These are phyloP conservation scores for Tetrahymena malaccensis DNA, from an alignment of 73 alveolate genomes.

Conservation along the genomic window DNA sequence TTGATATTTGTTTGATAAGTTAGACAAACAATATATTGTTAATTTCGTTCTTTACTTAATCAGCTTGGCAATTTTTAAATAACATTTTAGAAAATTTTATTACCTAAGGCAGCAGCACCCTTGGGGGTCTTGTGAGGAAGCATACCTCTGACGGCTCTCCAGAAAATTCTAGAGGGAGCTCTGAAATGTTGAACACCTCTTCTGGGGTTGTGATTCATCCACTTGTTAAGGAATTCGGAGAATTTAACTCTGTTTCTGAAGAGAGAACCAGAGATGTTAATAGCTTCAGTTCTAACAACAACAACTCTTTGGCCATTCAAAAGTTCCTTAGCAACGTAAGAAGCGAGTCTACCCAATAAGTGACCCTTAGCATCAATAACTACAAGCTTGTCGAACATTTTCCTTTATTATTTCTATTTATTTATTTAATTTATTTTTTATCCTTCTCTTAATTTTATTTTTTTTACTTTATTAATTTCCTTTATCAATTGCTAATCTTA, in stretches of 20 bases:
- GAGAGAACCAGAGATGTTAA: conserved; percentile 52
- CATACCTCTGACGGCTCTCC: conserved; percentile 87
- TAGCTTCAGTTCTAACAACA: conserved; percentile 85
- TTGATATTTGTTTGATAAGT: neutral
- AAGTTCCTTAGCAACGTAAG: conserved; percentile 93
- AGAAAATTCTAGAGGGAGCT: conserved; percentile 93
- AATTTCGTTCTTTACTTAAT: neutral
- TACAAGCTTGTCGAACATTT: conserved; percentile 88
- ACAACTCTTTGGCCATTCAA: conserved; percentile 88
- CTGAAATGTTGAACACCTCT: conserved; percentile 94
- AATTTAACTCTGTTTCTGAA: conserved; percentile 44
- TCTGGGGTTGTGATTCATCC: conserved; percentile 93
- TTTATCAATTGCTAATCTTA: neutral
- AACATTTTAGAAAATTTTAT: neutral
- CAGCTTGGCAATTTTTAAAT: neutral
- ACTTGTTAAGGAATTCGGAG: conserved; percentile 84
- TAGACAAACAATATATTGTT: neutral
- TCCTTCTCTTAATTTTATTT: neutral
- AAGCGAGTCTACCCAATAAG: conserved; percentile 98
- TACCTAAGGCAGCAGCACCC: conserved; percentile 92
- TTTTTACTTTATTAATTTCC: neutral
- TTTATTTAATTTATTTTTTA: neutral
- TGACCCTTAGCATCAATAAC: conserved; percentile 98
- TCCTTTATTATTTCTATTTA: neutral
- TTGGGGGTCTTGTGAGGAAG: conserved; percentile 94